Evolutionary conservation across 177 flowering plant species (phyloP), one percentile per base, ranked within the genome.

Genomic region (Tripterygium wilfordii): DNA sequence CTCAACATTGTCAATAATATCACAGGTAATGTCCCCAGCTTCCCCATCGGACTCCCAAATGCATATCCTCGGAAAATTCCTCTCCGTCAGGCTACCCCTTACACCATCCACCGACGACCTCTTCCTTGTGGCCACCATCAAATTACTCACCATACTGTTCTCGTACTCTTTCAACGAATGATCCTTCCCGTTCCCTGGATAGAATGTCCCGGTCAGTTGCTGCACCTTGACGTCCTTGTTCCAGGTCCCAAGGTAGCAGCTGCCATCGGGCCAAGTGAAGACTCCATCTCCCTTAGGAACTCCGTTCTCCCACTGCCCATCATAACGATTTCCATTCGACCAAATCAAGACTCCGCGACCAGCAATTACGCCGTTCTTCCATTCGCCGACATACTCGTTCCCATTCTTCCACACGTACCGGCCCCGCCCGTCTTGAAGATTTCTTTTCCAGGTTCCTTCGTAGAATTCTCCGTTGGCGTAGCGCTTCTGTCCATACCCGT

Each of bases 41-140:
- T 79, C 92, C 0, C 88, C 91, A 47, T 87, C 92, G 4, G 79
- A 74, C 33, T 87, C 92, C 96, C 96, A 87, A 19, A 84, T 82
- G 48, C 90, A 86, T 30, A 82, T 83, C 65, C 88, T 76, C 26
- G 92, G 95, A 29, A 82, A 85, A 53, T 44, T 64, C 68, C 68
- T 66, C 60, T 73, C 85, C 8, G 42, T 41, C 42, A 61, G 20
- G 49, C 82, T 78, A 33, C 80, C 76, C 50, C 84, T 61, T 23
- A 57, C 66, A 0, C 75, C 77, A 26, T 81, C 97, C 43, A 82
- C 82, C 9, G 89, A 79, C 2, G 80, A 70, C 54, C 91, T 57
- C 73, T 86, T 90, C 60, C 83, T 65, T 27, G 54, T 40, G 32
- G 60, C 39, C 27, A 49, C 32, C 31, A 45, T 55, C 50, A 69